Base-by-base conservation (phyloP, 805 yeast species). In the Saccharomyces kudriavzevii region DNA sequence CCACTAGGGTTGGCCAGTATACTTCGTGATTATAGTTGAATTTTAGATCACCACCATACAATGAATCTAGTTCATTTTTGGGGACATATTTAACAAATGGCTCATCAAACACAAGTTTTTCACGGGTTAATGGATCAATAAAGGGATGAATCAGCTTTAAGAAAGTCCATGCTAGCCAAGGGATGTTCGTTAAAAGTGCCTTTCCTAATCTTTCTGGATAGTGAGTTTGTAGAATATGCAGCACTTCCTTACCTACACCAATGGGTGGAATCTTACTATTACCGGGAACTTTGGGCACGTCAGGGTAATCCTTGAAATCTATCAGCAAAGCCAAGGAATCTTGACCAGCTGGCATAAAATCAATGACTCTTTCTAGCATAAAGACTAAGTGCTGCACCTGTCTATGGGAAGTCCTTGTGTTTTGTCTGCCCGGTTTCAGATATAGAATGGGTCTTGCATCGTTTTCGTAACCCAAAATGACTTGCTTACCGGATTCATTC, bases 341-440 rank as follows among this genome's bases (percentile, higher is more conserved):
- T 71, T 94, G 99, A 24, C 98, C 98, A 0, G 89, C 78, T 0
- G 97, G 97, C 97, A 94, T 92, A 70, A 81, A 88, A 69, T 90
- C 95, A 54, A 92, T 91, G 46, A 87, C 96, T 55, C 91, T 78
- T 70, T 94, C 99, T 52, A 94, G 77, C 90, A 86, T 86, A 73
- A 77, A 92, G 5, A 94, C 98, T 67, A 94, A 75, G 68, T 90
- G 97, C 70, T 94, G 96, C n/a, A 94, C 97, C 67, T 94, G 99
- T 61, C 92, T 80, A 57, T 83, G 85, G 1, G 94, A 82, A 2
- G 94, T 82, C 65, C 89, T 88, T 14, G 99, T 94, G 73, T 94
- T 94, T 71, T 94, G 99, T 67, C 96, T 81, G 13, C 98, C 98
- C 0, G 96, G 96, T 69, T 88, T 87, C 67, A 94, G 77, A 69